Percentiles rank a stretch among this genome's conserved stretches.
These are phyloP conservation scores for Blastobotrys robertii DNA, from an alignment of 805 yeast species.

Conservation along the genomic window DNA sequence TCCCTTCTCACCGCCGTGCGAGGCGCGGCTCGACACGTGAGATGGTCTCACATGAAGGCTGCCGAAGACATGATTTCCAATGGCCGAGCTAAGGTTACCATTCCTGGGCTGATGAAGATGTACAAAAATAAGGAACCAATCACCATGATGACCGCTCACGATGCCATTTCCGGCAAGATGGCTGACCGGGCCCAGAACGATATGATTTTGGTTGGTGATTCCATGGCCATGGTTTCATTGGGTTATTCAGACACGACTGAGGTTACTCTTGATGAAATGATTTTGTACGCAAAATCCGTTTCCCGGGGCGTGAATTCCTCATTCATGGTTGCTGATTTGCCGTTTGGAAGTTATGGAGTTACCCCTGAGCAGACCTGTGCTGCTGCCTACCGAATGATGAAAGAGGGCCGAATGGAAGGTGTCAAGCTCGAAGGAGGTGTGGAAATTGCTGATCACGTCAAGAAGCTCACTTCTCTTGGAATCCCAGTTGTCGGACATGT, in stretches of 20 bases:
- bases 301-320: conserved; percentile 57
- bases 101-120: conserved; percentile 32
- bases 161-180: conserved; percentile 61
- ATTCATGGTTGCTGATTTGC: conserved; percentile 73
- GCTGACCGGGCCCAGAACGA: conserved; percentile 63
- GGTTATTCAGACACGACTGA: conserved; percentile 66
- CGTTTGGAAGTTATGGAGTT: conserved; percentile 77
- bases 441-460: conserved; percentile 45
- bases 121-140: conserved; percentile 32
- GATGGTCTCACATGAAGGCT: too few species aligned
- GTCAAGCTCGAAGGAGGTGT: conserved; percentile 80
- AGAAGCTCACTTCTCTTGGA: conserved; percentile 53
- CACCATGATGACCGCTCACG: conserved; percentile 78
- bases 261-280: conserved; percentile 64
- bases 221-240: conserved; percentile 82
- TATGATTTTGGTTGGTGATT: conserved; percentile 76
- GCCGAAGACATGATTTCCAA: too few species aligned
- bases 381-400: conserved; percentile 46
- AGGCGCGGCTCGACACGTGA: too few species aligned
- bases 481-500: conserved; percentile 88
- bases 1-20: too few species aligned
- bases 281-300: conserved; percentile 68
- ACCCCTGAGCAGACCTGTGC: conserved; percentile 53
- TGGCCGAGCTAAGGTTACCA: conserved; percentile 28
- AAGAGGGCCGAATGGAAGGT: conserved; percentile 49